phyloP scores from a whole-genome alignment of 257 asterid genomes.

The Linderniella brevidens region DNA sequence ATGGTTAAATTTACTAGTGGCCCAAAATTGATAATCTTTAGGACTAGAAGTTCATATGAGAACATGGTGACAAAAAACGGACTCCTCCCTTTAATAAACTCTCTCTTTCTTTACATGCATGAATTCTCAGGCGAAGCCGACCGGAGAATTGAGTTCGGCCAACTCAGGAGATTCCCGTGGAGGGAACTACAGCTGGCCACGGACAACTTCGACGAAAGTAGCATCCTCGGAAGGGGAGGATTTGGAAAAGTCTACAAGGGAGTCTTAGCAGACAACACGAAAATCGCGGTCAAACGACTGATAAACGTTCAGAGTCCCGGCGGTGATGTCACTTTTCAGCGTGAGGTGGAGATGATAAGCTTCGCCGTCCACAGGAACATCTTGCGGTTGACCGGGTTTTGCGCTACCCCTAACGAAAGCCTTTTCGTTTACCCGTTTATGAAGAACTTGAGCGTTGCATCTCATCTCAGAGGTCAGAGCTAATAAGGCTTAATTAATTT shows the following conservation, averaged over 20 bases:
- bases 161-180: conserved; percentile 2
- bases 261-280: neutral
- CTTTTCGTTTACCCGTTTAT: conserved; percentile 3
- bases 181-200: conserved; percentile 3
- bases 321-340: neutral
- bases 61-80: too few relatives aligned
- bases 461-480: conserved; percentile 93
- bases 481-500: too few relatives aligned
- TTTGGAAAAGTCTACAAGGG: conserved; percentile 3
- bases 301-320: neutral
- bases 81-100: too few relatives aligned
- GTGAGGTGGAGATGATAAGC: conserved; percentile 6
- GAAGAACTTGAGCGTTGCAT: conserved; percentile 48
- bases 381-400: neutral
- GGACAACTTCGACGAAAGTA: neutral
- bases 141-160: neutral
- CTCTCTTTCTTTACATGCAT: too few relatives aligned
- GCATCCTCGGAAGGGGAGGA: conserved; percentile 1
- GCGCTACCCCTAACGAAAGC: conserved; percentile 1
- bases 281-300: conserved; percentile 1
- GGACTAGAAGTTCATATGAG: too few relatives aligned
- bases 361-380: conserved; percentile 3
- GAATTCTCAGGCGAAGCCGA: conserved; percentile 4
- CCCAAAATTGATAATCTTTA: too few relatives aligned
- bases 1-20: too few relatives aligned